phyloP scores from a whole-genome alignment of 2,329 filamentous ascomycete genomes.

The Ophiostoma sp. region DNA sequence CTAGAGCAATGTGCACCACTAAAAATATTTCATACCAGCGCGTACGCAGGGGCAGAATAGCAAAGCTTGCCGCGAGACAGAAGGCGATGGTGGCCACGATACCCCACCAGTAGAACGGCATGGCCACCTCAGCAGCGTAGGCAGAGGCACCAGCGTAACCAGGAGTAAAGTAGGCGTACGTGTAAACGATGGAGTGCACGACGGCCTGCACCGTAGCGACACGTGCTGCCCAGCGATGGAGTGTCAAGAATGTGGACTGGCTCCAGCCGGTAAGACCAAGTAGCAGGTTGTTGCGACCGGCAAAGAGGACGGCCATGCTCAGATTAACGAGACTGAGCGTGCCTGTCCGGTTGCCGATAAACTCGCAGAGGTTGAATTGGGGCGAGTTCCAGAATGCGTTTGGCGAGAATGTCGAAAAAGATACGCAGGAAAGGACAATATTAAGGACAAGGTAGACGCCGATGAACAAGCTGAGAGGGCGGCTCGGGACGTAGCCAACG shows the following conservation, averaged over 20 bases:
- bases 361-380: slow-evolving; percentile 10
- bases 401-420: neutral
- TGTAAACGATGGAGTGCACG: slow-evolving; percentile 62
- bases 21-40: slow-evolving; percentile 55
- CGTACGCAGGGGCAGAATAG: slow-evolving; percentile 40
- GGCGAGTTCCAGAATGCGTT: slow-evolving; percentile 5
- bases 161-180: slow-evolving; percentile 35
- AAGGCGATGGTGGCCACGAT: neutral
- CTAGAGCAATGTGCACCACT: slow-evolving; percentile 43
- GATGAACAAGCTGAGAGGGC: neutral
- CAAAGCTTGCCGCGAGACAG: neutral
- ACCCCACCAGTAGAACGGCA: slow-evolving; percentile 5
- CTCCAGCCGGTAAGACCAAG: slow-evolving; percentile 69
- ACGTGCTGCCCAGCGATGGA: slow-evolving; percentile 66
- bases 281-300: slow-evolving; percentile 65
- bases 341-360: slow-evolving; percentile 5
- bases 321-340: slow-evolving; percentile 6
- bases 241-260: slow-evolving; percentile 65
- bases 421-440: neutral
- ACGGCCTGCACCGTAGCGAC: slow-evolving; percentile 62
- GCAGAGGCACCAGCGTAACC: neutral
- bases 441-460: neutral
- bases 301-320: slow-evolving; percentile 49
- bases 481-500: neutral
- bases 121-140: neutral